Conservation (phyloP, 257 asterid species). For the Plectranthus barbatus region DNA sequence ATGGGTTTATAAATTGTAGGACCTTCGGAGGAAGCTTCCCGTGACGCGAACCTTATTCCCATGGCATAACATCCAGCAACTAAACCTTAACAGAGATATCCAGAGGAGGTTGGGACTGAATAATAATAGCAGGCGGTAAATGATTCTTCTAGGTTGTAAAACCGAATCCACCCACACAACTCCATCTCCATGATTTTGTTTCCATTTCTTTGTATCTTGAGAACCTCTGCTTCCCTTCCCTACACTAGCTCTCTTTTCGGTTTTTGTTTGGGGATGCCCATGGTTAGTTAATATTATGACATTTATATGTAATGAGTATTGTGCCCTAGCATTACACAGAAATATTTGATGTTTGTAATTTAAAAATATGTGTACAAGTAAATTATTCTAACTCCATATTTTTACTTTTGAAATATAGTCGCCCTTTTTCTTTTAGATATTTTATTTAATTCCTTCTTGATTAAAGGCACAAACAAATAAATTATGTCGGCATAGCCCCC, state of each 20-base stretch:
- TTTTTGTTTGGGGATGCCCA: neutral
- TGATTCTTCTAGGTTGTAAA: constrained; percentile 20
- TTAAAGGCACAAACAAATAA: no score
- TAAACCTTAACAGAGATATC: constrained; percentile 81
- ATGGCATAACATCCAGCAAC: constrained; percentile 85
- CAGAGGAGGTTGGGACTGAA: constrained; percentile 71
- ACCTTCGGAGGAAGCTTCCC: constrained; percentile 94
- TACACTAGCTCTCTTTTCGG: neutral
- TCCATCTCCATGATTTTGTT: constrained; percentile 3
- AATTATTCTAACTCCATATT: no score
- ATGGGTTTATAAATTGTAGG: no score
- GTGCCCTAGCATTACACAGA: no score
- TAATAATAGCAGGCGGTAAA: constrained; percentile 41
- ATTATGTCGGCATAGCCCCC: no score
- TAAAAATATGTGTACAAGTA: no score
- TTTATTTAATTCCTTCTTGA: no score
- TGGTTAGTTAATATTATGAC: no score
- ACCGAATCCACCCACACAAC: constrained; percentile 6
- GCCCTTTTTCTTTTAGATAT: no score
- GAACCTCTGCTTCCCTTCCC: constrained; percentile 4
- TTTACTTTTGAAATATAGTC: no score
- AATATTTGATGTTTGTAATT: no score
- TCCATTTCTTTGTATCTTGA: neutral
- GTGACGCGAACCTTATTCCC: constrained; percentile 92
- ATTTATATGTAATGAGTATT: no score